A percentile compares a stretch with the other conserved stretches of the same genome.
Evolutionary conservation across 23 red algal genomes (phyloP).

Genomic region (Chondrus crispus): DNA sequence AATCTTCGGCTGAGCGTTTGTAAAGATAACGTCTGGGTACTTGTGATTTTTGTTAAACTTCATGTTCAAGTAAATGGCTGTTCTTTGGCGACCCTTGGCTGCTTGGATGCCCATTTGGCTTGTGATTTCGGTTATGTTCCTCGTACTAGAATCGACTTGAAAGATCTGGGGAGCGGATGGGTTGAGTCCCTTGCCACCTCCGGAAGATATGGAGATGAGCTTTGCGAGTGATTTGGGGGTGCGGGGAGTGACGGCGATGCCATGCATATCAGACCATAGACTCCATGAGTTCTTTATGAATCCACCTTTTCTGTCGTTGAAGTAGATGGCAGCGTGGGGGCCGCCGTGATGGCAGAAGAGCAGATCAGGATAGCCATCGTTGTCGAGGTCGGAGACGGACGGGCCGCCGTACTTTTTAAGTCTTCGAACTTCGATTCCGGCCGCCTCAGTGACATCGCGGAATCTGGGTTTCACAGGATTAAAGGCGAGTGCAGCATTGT

Average conservation of each 20-base stretch:
- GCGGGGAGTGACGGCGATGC: not conserved
- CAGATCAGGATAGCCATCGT: constrained; percentile 25
- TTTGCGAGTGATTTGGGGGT: not conserved
- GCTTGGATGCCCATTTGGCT: not conserved
- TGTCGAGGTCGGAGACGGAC: constrained; percentile 29
- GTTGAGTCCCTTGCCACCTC: not conserved
- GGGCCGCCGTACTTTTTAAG: constrained; percentile 30
- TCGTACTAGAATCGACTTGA: not conserved
- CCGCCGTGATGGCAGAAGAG: constrained; percentile 29
- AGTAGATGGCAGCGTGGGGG: not conserved
- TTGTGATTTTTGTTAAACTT: too few relatives aligned
- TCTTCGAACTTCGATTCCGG: not conserved
- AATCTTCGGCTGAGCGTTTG: too few relatives aligned
- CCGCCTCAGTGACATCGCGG: not conserved
- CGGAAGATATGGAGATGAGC: not conserved
- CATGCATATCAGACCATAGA: constrained; percentile 9
- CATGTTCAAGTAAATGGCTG: constrained; percentile 35
- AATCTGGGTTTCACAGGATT: too few relatives aligned
- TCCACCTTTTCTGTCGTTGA: not conserved
- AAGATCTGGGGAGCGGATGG: constrained; percentile 12
- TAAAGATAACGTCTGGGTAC: constrained; percentile 5
- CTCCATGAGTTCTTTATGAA: not conserved
- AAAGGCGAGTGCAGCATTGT: not conserved
- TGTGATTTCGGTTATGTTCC: not conserved
- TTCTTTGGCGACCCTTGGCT: not conserved